A percentile compares a stretch with the other conserved stretches of the same genome.
These are phyloP conservation scores for Zygotorulaspora chibaensis DNA, from an alignment of 805 yeast genomes.

Conservation along the genomic window DNA sequence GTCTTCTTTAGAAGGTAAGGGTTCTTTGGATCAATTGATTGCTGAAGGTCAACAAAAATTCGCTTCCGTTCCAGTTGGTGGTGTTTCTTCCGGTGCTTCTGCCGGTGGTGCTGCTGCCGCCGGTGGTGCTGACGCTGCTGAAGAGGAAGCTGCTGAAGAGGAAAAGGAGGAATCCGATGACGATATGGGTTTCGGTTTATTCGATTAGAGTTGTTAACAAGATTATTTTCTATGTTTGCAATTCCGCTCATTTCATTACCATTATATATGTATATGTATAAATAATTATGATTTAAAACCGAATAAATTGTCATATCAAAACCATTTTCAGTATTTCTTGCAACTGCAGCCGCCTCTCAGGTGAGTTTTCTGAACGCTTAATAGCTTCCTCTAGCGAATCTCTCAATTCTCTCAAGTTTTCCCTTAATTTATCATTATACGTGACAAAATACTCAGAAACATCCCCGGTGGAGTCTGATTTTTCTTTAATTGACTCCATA, in stretches of 20 bases:
- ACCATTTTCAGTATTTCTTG: conserved; percentile 1
- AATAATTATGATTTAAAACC: conserved; percentile 4
- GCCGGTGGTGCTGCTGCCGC: conserved; percentile 53
- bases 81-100: conserved; percentile 63
- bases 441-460: conserved; percentile 13
- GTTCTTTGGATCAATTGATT: conserved; percentile 61
- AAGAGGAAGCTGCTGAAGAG: conserved; percentile 52
- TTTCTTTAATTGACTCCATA: conserved; percentile 9
- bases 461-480: background rate
- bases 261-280: conserved; percentile 8
- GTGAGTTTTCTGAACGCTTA: conserved; percentile 10
- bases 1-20: conserved; percentile 74
- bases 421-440: conserved; percentile 10
- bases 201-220: conserved; percentile 43
- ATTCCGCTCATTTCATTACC: conserved; percentile 1
- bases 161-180: conserved; percentile 52
- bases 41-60: conserved; percentile 79
- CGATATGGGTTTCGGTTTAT: conserved; percentile 80
- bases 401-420: conserved; percentile 16
- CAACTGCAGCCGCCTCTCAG: conserved; percentile 2
- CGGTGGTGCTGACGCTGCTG: conserved; percentile 53
- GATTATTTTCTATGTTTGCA: background rate
- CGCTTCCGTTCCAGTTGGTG: conserved; percentile 79
- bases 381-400: conserved; percentile 17
- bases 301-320: conserved; percentile 5